Evolutionary conservation across 2,329 filamentous ascomycete species (phyloP).

Genomic region (Penicillium sp.): DNA sequence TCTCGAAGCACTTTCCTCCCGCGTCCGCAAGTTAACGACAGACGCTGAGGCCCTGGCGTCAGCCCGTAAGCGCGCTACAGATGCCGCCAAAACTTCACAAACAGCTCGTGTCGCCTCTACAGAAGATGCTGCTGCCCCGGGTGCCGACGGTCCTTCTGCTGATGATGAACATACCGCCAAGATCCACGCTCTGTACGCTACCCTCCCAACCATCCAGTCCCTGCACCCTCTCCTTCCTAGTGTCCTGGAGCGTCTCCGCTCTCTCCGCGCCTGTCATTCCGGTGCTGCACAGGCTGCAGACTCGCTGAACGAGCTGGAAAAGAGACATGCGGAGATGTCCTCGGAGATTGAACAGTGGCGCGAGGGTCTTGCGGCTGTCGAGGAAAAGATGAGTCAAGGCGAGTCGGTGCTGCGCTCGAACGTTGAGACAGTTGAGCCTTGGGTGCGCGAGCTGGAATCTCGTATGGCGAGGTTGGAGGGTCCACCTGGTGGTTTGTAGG

Average conservation of each 20-base stretch:
- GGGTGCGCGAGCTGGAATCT: constrained; percentile 83
- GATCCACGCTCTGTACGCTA: constrained; percentile 87
- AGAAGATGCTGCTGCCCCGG: constrained; percentile 27
- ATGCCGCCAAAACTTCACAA: constrained; percentile 44
- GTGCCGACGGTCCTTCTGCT: constrained; percentile 44
- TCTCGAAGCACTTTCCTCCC: constrained; percentile 44
- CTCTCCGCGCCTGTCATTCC: constrained; percentile 78
- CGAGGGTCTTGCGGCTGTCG: constrained; percentile 75
- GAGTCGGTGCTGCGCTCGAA: constrained; percentile 73
- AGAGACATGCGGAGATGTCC: constrained; percentile 76
- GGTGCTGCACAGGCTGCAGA: constrained; percentile 80
- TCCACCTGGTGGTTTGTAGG: constrained; percentile 14
- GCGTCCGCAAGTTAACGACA: constrained; percentile 45
- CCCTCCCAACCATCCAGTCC: constrained; percentile 82
- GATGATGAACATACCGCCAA: constrained; percentile 74
- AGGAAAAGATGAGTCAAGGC: constrained; percentile 69
- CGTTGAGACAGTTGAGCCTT: constrained; percentile 79
- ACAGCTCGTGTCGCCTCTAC: constrained; percentile 37
- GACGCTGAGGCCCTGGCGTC: constrained; percentile 46
- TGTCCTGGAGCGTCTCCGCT: constrained; percentile 80
- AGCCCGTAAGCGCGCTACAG: constrained; percentile 44
- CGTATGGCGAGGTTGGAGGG: constrained; percentile 64
- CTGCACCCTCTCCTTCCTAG: constrained; percentile 82
- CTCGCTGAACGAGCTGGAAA: constrained; percentile 74
- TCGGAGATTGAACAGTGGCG: constrained; percentile 84